These are phyloP conservation scores for Cladosporium austrohemisphaericum DNA, from an alignment of 2,329 filamentous ascomycete genomes.

Conservation along the genomic window DNA sequence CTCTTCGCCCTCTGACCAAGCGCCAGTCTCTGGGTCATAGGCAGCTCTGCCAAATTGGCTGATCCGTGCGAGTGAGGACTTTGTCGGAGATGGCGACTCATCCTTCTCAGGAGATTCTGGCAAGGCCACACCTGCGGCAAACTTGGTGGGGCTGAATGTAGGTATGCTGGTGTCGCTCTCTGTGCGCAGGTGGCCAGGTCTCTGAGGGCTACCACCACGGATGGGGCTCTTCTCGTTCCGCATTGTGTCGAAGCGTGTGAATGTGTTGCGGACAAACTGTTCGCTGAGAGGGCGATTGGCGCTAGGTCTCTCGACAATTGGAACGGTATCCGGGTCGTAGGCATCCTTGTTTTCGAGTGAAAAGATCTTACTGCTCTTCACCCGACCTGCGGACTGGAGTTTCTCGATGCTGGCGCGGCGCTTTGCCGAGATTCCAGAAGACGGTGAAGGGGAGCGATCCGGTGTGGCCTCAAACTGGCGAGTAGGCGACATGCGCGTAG, in stretches of 20 bases:
- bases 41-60: slow-evolving; percentile 49
- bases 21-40: slow-evolving; percentile 65
- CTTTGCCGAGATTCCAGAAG: slow-evolving; percentile 53
- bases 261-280: slow-evolving; percentile 67
- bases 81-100: slow-evolving; percentile 73
- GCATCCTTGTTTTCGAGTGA: slow-evolving; percentile 87
- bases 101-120: slow-evolving; percentile 55
- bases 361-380: slow-evolving; percentile 98
- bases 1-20: slow-evolving; percentile 64
- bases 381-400: slow-evolving; percentile 86
- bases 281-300: slow-evolving; percentile 54
- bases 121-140: slow-evolving; percentile 25
- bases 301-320: slow-evolving; percentile 76
- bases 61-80: slow-evolving; percentile 75
- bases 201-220: slow-evolving; percentile 23
- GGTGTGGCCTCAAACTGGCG: slow-evolving; percentile 65
- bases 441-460: slow-evolving; percentile 53
- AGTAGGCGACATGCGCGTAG: slow-evolving; percentile 65
- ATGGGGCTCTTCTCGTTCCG: slow-evolving; percentile 37
- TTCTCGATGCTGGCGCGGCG: slow-evolving; percentile 92
- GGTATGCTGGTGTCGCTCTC: slow-evolving; percentile 62
- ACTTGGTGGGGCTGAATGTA: slow-evolving; percentile 54
- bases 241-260: slow-evolving; percentile 54
- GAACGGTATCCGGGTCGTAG: slow-evolving; percentile 78
- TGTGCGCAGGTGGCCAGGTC: slow-evolving; percentile 37